A percentile compares a stretch with the other conserved stretches of the same genome.
Evolutionary conservation across 1,284 basidiomycete genomes (phyloP).

Genomic region (Lignosus rhinocerotis): DNA sequence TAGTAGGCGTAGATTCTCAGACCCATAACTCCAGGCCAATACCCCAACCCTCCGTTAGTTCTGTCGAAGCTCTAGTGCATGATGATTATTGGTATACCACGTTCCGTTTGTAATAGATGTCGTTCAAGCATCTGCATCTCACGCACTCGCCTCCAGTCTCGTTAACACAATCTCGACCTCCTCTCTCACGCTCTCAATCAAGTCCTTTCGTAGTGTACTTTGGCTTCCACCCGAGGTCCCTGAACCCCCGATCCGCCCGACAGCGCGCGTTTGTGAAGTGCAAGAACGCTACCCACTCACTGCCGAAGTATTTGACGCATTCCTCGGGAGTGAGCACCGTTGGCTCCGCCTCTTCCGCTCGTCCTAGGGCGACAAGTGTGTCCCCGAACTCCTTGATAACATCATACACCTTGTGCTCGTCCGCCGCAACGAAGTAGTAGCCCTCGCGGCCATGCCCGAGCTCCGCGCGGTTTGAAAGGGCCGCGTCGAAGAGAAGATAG

Average conservation of each 20-base stretch:
- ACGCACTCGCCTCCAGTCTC: too few relatives aligned
- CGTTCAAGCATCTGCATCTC: too few relatives aligned
- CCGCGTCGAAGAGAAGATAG: conserved; percentile 16
- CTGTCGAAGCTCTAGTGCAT: too few relatives aligned
- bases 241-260: conserved; percentile 38
- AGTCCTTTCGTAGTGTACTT: conserved; percentile 27
- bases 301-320: conserved; percentile 23
- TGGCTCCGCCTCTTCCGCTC: conserved; percentile 25
- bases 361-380: conserved; percentile 30
- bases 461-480: conserved; percentile 11
- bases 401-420: conserved; percentile 37
- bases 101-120: too few relatives aligned
- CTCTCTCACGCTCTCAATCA: conserved; percentile 5
- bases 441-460: conserved; percentile 41
- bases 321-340: conserved; percentile 32
- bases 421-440: conserved; percentile 46
- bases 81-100: too few relatives aligned
- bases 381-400: conserved; percentile 37
- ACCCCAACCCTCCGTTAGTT: too few relatives aligned
- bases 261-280: conserved; percentile 44
- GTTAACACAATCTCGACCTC: not conserved
- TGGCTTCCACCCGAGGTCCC: conserved; percentile 41
- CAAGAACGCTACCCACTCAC: conserved; percentile 28
- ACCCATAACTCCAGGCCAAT: too few relatives aligned
- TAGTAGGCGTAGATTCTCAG: too few relatives aligned